phyloP scores from a whole-genome alignment of 148 eudicot species.

The Cornus kousa region DNA sequence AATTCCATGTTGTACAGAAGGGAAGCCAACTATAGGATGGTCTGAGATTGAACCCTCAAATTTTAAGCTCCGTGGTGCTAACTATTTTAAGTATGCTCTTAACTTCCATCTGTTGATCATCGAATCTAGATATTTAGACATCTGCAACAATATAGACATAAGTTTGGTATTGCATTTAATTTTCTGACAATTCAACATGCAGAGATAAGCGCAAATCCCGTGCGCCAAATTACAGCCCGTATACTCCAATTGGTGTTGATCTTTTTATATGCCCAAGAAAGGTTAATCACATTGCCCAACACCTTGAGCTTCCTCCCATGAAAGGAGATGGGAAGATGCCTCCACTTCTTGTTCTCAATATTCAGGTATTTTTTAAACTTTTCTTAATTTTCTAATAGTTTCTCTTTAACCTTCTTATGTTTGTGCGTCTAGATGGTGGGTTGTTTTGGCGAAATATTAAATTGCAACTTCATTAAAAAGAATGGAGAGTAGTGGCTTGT shows the following conservation, averaged over 20 bases:
- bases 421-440: not conserved
- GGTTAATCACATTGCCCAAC: conserved; percentile 81
- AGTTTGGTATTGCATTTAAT: not conserved
- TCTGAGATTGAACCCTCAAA: conserved; percentile 61
- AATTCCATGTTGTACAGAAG: conserved; percentile 57
- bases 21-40: conserved; percentile 59
- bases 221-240: conserved; percentile 57
- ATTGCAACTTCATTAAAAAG: not conserved
- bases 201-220: conserved; percentile 74
- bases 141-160: not conserved
- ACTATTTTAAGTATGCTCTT: conserved; percentile 57
- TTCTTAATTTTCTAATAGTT: not conserved
- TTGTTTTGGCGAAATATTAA: not conserved
- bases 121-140: not conserved
- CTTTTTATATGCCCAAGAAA: conserved; percentile 59
- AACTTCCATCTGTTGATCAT: not conserved
- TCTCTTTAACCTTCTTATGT: not conserved
- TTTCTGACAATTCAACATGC: conserved; percentile 17
- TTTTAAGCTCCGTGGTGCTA: conserved; percentile 63
- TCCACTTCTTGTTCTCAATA: conserved; percentile 68
- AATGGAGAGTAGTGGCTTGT: not conserved
- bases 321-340: conserved; percentile 49
- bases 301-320: conserved; percentile 68
- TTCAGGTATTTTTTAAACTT: conserved; percentile 45
- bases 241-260: conserved; percentile 74